A percentile compares a stretch with the other conserved stretches of the same genome.
Evolutionary conservation across 1,284 basidiomycete genomes (phyloP).

Genomic region (Chalciporus sp.): DNA sequence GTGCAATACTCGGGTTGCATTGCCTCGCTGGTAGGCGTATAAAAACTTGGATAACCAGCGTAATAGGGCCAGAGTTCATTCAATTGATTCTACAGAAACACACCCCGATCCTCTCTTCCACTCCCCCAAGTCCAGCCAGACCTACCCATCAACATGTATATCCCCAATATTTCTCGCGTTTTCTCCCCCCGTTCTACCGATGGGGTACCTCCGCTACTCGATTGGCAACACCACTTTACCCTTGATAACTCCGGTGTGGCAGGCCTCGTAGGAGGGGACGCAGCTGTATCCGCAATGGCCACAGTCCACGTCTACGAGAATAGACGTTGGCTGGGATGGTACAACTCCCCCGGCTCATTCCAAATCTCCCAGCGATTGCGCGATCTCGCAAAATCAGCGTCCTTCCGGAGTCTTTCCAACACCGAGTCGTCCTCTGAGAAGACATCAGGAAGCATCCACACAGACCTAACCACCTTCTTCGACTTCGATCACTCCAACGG

Average conservation of each 20-base stretch:
- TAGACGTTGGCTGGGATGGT: constrained; percentile 32
- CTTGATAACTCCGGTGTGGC: constrained; percentile 14
- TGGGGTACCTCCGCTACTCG: background rate
- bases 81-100: background rate
- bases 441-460: constrained; percentile 10
- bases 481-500: constrained; percentile 17
- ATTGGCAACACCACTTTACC: constrained; percentile 4
- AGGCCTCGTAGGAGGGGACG: constrained; percentile 25
- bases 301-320: constrained; percentile 25
- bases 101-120: background rate
- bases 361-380: constrained; percentile 22
- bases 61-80: background rate
- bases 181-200: background rate
- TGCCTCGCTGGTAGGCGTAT: background rate
- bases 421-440: constrained; percentile 8
- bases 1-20: too few species aligned
- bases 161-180: background rate
- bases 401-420: background rate
- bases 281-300: constrained; percentile 27
- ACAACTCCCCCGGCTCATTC: constrained; percentile 33
- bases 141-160: background rate
- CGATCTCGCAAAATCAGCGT: constrained; percentile 16
- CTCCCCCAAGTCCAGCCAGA: background rate
- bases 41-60: background rate
- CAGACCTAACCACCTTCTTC: constrained; percentile 21